A percentile compares a stretch with the other conserved stretches of the same genome.
These are phyloP conservation scores for Casuarina equisetifolia DNA, from an alignment of 306 rosid species.

Conservation along the genomic window DNA sequence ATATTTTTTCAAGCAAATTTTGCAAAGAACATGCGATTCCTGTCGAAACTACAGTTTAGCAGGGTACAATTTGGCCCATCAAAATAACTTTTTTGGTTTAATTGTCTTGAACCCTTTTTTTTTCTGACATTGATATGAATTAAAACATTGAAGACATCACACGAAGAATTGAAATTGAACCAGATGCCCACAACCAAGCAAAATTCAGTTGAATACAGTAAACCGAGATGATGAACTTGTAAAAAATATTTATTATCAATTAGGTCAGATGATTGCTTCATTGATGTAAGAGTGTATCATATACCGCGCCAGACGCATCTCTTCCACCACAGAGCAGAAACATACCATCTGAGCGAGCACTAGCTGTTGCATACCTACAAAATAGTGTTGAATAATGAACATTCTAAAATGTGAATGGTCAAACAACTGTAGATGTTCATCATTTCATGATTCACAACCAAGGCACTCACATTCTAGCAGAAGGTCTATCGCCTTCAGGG, in stretches of 20 bases:
- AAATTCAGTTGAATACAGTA: neutral
- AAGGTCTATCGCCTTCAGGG: slow-evolving; percentile 98
- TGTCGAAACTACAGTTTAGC: neutral
- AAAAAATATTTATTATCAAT: neutral
- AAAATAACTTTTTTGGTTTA: neutral
- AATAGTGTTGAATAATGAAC: slow-evolving; percentile 32
- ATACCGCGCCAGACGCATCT: slow-evolving; percentile 92
- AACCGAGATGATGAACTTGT: neutral
- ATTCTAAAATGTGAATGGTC: neutral
- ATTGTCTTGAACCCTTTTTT: neutral
- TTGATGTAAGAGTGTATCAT: slow-evolving; percentile 30
- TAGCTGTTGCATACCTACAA: slow-evolving; percentile 96
- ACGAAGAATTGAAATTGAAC: neutral
- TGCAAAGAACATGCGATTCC: neutral
- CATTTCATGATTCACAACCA: slow-evolving; percentile 19
- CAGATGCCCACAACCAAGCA: slow-evolving; percentile 1
- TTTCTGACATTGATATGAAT: neutral
- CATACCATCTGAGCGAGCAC: slow-evolving; percentile 99
- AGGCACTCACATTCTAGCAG: slow-evolving; percentile 93
- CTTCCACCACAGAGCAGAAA: slow-evolving; percentile 99
- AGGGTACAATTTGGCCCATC: neutral
- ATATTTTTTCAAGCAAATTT: neutral
- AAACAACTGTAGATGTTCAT: slow-evolving; percentile 13
- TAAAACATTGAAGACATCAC: neutral
- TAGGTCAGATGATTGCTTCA: neutral